Evolutionary conservation across 225 moss, liverwort and hornwort species (phyloP).

Genomic region (Bryum argenteum): DNA sequence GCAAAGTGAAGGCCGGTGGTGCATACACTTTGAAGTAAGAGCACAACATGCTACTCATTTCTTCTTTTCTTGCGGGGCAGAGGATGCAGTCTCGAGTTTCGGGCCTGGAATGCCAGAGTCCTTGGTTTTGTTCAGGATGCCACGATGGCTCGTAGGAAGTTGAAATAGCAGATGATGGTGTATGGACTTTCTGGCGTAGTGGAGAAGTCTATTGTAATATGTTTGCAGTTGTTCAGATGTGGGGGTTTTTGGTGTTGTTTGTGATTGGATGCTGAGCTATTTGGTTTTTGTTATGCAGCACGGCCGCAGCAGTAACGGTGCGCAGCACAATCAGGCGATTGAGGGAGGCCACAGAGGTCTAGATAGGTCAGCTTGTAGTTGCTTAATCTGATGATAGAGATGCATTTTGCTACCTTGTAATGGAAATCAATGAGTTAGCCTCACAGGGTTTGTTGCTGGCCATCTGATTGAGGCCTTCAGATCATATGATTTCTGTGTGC

Average conservation of each 20-base stretch:
- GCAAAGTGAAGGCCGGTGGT: conserved; percentile 52
- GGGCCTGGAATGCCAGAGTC: background rate
- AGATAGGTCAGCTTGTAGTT: too few species aligned
- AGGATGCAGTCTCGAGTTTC: background rate
- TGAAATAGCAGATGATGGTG: background rate
- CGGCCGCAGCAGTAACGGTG: background rate
- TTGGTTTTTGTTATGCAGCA: conserved; percentile 8
- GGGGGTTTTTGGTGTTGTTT: background rate
- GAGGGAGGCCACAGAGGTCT: too few species aligned
- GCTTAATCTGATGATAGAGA: too few species aligned
- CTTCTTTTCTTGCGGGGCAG: background rate
- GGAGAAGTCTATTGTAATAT: background rate
- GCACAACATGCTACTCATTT: background rate
- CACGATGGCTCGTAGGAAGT: background rate
- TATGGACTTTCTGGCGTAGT: background rate
- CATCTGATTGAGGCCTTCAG: too few species aligned
- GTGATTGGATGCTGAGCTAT: background rate
- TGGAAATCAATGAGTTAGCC: too few species aligned
- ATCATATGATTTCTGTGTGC: too few species aligned
- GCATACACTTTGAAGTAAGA: conserved; percentile 48
- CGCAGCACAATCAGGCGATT: too few species aligned
- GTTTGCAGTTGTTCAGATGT: background rate
- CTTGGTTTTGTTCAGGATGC: background rate
- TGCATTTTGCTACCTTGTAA: too few species aligned
- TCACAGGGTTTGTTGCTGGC: too few species aligned